phyloP scores from a whole-genome alignment of 768 basidiomycete species.

The Kwoniella mangroviensis region DNA sequence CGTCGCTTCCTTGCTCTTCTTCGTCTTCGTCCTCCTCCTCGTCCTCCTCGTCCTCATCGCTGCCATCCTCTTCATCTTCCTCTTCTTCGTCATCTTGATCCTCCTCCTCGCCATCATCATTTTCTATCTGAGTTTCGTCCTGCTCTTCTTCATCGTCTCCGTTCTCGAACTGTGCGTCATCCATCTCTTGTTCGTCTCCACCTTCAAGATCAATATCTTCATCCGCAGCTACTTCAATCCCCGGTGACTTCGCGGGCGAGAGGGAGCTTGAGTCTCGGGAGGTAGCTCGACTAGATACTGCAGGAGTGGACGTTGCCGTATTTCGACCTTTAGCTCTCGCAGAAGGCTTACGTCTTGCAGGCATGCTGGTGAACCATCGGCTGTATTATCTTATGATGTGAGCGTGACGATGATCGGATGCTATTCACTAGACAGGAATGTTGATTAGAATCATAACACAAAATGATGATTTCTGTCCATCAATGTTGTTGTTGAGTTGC shows the following conservation, averaged over 20 bases:
- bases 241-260: constrained; percentile 4
- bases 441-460: not conserved
- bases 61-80: constrained; percentile 36
- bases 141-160: constrained; percentile 25
- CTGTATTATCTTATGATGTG: not conserved
- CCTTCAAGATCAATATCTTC: not conserved
- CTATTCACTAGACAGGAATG: not conserved
- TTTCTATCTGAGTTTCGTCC: constrained; percentile 13
- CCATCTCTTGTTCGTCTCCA: constrained; percentile 2
- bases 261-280: constrained; percentile 10
- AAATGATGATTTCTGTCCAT: not conserved
- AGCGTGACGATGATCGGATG: not conserved
- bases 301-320: constrained; percentile 3
- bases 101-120: constrained; percentile 21
- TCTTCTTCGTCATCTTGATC: constrained; percentile 21
- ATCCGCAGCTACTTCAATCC: not conserved
- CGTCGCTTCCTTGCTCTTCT: constrained; percentile 5
- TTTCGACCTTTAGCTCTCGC: not conserved
- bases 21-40: constrained; percentile 23
- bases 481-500: not conserved
- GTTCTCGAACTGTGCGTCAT: not conserved
- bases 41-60: constrained; percentile 29
- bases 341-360: not conserved
- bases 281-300: constrained; percentile 5
- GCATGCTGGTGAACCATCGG: not conserved